phyloP scores from a whole-genome alignment of 1,284 basidiomycete genomes.

The Melampsora abietis-canadensis region DNA sequence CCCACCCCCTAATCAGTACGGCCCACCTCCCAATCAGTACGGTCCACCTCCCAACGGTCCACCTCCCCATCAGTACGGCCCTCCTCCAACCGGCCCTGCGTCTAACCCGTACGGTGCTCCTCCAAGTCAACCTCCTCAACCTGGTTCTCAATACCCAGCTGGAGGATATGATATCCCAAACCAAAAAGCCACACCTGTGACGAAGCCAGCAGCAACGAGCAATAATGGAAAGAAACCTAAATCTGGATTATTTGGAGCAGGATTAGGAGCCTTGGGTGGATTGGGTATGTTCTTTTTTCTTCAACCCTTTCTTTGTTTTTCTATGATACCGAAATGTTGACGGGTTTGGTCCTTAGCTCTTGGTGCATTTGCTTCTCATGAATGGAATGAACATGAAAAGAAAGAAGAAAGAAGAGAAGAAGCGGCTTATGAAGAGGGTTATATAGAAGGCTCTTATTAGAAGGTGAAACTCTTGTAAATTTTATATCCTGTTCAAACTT shows the following conservation, averaged over 20 bases:
- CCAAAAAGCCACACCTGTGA: neutral
- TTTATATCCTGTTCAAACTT: too few relatives aligned
- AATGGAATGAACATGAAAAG: slow-evolving; percentile 27
- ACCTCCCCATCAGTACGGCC: neutral
- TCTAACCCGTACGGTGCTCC: neutral
- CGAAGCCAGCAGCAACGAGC: neutral
- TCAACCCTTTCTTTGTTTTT: neutral
- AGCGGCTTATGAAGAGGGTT: slow-evolving; percentile 23
- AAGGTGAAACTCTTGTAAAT: too few relatives aligned
- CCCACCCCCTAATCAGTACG: neutral
- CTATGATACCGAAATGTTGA: neutral
- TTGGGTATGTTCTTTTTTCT: slow-evolving; percentile 15
- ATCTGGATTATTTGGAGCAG: slow-evolving; percentile 23
- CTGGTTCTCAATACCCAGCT: neutral
- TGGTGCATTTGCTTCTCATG: slow-evolving; percentile 33
- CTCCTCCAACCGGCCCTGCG: neutral
- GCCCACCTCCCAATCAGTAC: neutral
- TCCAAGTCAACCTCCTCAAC: neutral
- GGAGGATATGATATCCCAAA: slow-evolving; percentile 25
- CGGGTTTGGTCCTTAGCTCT: slow-evolving; percentile 6
- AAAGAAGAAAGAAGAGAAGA: slow-evolving; percentile 22
- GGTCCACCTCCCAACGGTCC: neutral
- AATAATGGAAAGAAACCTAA: slow-evolving; percentile 15
- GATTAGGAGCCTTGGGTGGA: slow-evolving; percentile 31
- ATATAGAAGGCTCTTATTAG: too few relatives aligned